These are phyloP conservation scores for Sphaerulina musiva DNA, from an alignment of 2,329 filamentous ascomycete genomes.

Conservation along the genomic window DNA sequence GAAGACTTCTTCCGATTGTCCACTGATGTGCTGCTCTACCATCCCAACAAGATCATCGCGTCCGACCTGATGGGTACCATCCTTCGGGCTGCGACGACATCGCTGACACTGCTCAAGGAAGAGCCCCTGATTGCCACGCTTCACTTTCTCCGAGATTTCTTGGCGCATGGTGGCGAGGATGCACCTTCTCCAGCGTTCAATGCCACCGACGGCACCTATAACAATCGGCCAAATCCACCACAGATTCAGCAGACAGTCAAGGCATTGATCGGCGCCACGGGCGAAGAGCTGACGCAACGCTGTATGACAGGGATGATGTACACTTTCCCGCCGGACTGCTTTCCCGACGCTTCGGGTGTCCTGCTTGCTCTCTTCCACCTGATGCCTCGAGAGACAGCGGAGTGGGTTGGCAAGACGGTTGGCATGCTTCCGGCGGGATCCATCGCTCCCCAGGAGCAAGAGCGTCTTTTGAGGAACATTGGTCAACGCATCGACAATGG, in stretches of 20 bases:
- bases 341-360: slow-evolving; percentile 90
- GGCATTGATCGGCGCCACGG: slow-evolving; percentile 58
- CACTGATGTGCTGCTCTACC: slow-evolving; percentile 87
- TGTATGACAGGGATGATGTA: slow-evolving; percentile 99
- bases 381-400: slow-evolving; percentile 68
- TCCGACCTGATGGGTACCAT: slow-evolving; percentile 75
- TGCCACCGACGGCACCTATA: slow-evolving; percentile 37
- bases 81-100: slow-evolving; percentile 78
- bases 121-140: slow-evolving; percentile 86
- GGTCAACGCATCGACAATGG: slow-evolving; percentile 62
- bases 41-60: slow-evolving; percentile 73
- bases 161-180: slow-evolving; percentile 78
- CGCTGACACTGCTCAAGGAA: slow-evolving; percentile 80
- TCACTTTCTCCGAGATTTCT: slow-evolving; percentile 85
- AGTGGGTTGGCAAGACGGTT: slow-evolving; percentile 79
- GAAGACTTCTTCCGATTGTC: slow-evolving; percentile 95
- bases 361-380: slow-evolving; percentile 83
- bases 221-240: slow-evolving; percentile 53
- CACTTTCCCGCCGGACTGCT: slow-evolving; percentile 91
- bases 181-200: slow-evolving; percentile 56
- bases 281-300: slow-evolving; percentile 75
- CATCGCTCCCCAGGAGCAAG: slow-evolving; percentile 70
- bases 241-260: slow-evolving; percentile 69
- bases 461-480: slow-evolving; percentile 73
- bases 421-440: slow-evolving; percentile 76